A percentile compares a stretch with the other conserved stretches of the same genome.
Evolutionary conservation across 176 grass and related monocot species (phyloP).

Genomic region (Carex parvula): DNA sequence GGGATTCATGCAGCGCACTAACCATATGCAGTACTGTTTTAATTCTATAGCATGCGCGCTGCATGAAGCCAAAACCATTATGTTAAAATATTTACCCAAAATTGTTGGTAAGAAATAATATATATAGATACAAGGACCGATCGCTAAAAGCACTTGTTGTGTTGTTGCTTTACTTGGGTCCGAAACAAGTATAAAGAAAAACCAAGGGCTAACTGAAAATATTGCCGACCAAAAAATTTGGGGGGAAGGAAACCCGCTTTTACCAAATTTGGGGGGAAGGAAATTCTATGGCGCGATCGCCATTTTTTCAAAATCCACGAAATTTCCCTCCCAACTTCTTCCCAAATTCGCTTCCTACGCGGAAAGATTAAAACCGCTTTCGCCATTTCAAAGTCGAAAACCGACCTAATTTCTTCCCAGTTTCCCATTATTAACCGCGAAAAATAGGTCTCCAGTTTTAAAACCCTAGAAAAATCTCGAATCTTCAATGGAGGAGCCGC

Average conservation of each 20-base stretch:
- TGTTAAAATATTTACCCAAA: too few species aligned
- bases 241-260: neutral
- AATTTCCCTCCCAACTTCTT: slow-evolving; percentile 9
- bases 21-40: too few species aligned
- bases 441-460: neutral
- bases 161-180: neutral
- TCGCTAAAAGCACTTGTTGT: neutral
- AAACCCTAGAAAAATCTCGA: neutral
- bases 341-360: neutral
- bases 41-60: too few species aligned
- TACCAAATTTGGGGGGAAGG: neutral
- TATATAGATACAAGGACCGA: neutral
- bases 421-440: neutral
- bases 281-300: slow-evolving; percentile 1
- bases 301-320: neutral
- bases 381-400: neutral
- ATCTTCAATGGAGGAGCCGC: slow-evolving; percentile 19
- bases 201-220: neutral
- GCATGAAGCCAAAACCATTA: too few species aligned
- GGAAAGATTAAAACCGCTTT: slow-evolving; percentile 6
- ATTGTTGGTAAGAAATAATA: too few species aligned
- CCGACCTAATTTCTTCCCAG: neutral
- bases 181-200: neutral
- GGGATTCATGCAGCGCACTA: too few species aligned
- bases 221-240: neutral